A percentile compares a stretch with the other conserved stretches of the same genome.
Conservation (phyloP, 768 basidiomycete genomes). For the Omphalotus guepiniiformis region DNA sequence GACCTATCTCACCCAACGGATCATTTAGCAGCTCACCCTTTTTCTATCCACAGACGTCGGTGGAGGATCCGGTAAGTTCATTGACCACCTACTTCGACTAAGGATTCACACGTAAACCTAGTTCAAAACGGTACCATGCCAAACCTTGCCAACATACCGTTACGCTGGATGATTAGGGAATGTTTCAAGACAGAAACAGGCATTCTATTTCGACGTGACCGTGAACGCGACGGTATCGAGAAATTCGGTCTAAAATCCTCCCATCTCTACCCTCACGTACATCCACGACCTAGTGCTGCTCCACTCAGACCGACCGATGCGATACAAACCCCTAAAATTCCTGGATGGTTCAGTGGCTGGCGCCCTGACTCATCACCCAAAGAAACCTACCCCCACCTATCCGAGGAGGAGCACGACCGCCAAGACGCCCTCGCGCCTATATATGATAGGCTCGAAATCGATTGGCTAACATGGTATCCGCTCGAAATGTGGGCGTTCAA, state of each 20-base stretch:
- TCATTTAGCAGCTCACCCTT: too few species aligned
- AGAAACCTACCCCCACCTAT: background rate
- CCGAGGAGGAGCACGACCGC: background rate
- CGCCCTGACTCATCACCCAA: background rate
- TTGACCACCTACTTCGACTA: too few species aligned
- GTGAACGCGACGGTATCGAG: constrained; percentile 23
- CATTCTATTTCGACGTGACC: constrained; percentile 38
- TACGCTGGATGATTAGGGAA: constrained; percentile 42
- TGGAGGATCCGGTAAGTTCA: constrained; percentile 19
- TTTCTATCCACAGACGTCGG: constrained; percentile 21
- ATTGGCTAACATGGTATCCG: background rate
- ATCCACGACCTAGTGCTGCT: background rate
- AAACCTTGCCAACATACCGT: constrained; percentile 22
- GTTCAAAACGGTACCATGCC: constrained; percentile 13
- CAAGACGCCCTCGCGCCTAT: background rate
- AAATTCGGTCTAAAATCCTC: background rate
- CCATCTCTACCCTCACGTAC: background rate
- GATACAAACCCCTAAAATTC: background rate
- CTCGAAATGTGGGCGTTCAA: background rate
- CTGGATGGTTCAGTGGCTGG: too few species aligned
- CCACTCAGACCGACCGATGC: background rate
- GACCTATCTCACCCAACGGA: background rate
- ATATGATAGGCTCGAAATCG: background rate
- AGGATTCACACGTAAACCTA: background rate
- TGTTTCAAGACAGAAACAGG: constrained; percentile 31